Evolutionary conservation across 768 basidiomycete species (phyloP).

Genomic region (Chalciporus chontae): DNA sequence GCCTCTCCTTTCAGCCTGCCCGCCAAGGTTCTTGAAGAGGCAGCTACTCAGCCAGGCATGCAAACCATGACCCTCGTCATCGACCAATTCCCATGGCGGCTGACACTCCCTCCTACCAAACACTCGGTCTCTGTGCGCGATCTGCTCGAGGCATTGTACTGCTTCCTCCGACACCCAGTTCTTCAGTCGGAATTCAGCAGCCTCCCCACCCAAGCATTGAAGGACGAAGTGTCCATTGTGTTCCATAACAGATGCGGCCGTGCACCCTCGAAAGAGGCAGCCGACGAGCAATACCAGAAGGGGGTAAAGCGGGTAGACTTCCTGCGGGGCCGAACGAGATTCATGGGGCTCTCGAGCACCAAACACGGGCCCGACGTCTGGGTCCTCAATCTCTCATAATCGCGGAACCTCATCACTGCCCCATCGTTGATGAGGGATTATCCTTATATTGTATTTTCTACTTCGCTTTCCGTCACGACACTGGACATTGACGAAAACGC

Average conservation of each 20-base stretch:
- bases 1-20: slow-evolving; percentile 27
- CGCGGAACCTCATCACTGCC: background rate
- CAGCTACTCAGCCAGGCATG: slow-evolving; percentile 31
- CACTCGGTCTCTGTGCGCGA: slow-evolving; percentile 42
- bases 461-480: background rate
- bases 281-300: slow-evolving; percentile 40
- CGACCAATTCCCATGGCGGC: slow-evolving; percentile 32
- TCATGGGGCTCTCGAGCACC: slow-evolving; percentile 46
- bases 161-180: slow-evolving; percentile 39
- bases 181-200: slow-evolving; percentile 38
- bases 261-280: slow-evolving; percentile 27
- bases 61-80: slow-evolving; percentile 29
- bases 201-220: slow-evolving; percentile 31
- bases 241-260: slow-evolving; percentile 40
- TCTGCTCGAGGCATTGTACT: slow-evolving; percentile 45
- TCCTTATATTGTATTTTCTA: slow-evolving; percentile 25
- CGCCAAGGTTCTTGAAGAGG: slow-evolving; percentile 19
- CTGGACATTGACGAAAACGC: slow-evolving; percentile 18
- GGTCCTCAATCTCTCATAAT: slow-evolving; percentile 28
- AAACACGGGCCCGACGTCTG: slow-evolving; percentile 36
- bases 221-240: slow-evolving; percentile 38
- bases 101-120: slow-evolving; percentile 28
- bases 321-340: slow-evolving; percentile 38
- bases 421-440: slow-evolving; percentile 6
- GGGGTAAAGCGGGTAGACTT: slow-evolving; percentile 57